Conservation (phyloP, 306 rosid species). For the Acacia melanoxylon region DNA sequence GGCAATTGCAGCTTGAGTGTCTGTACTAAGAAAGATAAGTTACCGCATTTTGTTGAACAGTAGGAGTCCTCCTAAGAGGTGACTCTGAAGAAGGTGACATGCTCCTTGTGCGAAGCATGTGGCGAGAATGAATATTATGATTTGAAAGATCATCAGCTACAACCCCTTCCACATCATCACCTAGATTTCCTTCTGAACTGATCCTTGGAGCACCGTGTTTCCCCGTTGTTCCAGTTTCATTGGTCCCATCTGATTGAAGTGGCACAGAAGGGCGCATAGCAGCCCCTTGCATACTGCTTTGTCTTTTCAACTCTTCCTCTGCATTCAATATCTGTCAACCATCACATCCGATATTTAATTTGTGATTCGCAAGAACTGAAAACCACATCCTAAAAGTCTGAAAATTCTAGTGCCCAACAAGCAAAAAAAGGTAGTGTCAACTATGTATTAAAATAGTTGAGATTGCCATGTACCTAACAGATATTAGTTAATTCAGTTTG, state of each 20-base stretch:
- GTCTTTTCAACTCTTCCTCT: conserved; percentile 90
- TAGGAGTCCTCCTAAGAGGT: conserved; percentile 74
- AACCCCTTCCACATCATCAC: conserved; percentile 69
- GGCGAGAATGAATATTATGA: conserved; percentile 58
- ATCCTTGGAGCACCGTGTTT: conserved; percentile 54
- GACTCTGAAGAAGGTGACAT: conserved; percentile 93
- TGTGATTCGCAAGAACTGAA: conserved; percentile 1
- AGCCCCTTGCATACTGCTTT: conserved; percentile 56
- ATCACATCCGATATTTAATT: conserved; percentile 20
- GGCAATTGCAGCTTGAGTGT: conserved; percentile 9
- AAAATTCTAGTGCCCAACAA: not conserved
- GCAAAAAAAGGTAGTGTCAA: not conserved
- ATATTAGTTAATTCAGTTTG: not conserved
- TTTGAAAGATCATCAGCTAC: conserved; percentile 70
- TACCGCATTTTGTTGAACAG: conserved; percentile 64
- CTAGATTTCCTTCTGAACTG: conserved; percentile 60
- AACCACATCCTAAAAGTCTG: not conserved
- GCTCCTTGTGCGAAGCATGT: conserved; percentile 58
- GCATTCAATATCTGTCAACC: conserved; percentile 75
- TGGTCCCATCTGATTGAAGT: conserved; percentile 63
- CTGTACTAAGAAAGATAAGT: not conserved
- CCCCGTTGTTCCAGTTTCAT: conserved; percentile 65
- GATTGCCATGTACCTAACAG: not conserved
- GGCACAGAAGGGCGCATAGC: conserved; percentile 51
- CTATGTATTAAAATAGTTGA: not conserved